Percentiles rank a stretch among this genome's conserved stretches.
Conservation (phyloP, 2,329 filamentous ascomycete genomes). For the Niveomyces coronatus region DNA sequence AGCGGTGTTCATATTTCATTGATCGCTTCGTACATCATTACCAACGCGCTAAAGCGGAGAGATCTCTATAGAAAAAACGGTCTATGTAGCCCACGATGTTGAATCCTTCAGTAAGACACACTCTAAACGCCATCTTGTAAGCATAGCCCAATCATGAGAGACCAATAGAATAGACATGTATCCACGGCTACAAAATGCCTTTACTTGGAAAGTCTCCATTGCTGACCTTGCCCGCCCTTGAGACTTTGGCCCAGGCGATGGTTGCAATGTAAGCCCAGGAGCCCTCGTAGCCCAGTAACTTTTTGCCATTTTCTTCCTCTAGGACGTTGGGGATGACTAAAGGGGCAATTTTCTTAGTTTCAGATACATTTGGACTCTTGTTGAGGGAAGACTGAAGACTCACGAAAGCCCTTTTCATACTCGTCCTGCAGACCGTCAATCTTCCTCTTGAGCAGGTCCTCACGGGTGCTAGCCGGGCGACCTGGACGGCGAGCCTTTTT, state of each 20-base stretch:
- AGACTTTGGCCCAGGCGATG: slow-evolving; percentile 67
- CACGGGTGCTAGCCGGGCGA: slow-evolving; percentile 64
- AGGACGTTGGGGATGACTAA: slow-evolving; percentile 68
- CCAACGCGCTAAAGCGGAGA: too few species aligned
- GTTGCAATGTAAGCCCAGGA: slow-evolving; percentile 72
- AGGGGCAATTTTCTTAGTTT: slow-evolving; percentile 1
- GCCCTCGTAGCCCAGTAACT: slow-evolving; percentile 67
- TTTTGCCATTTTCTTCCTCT: slow-evolving; percentile 51
- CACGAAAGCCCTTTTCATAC: slow-evolving; percentile 73
- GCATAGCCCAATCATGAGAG: too few species aligned
- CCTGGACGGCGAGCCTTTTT: slow-evolving; percentile 67
- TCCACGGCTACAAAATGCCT: slow-evolving; percentile 18
- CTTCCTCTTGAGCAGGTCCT: slow-evolving; percentile 66
- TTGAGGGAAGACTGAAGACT: slow-evolving; percentile 18
- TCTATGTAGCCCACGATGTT: too few species aligned
- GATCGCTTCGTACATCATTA: too few species aligned
- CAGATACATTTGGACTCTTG: not conserved
- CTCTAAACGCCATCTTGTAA: too few species aligned
- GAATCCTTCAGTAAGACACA: too few species aligned
- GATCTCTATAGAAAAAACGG: too few species aligned
- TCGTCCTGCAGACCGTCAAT: slow-evolving; percentile 66
- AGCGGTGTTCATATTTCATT: too few species aligned
- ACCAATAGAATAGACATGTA: not conserved
- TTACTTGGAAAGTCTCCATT: slow-evolving; percentile 69
- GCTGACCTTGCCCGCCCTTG: slow-evolving; percentile 51